These are phyloP conservation scores for Penicillium chermesinum DNA, from an alignment of 495 filamentous ascomycete genomes.

Conservation along the genomic window DNA sequence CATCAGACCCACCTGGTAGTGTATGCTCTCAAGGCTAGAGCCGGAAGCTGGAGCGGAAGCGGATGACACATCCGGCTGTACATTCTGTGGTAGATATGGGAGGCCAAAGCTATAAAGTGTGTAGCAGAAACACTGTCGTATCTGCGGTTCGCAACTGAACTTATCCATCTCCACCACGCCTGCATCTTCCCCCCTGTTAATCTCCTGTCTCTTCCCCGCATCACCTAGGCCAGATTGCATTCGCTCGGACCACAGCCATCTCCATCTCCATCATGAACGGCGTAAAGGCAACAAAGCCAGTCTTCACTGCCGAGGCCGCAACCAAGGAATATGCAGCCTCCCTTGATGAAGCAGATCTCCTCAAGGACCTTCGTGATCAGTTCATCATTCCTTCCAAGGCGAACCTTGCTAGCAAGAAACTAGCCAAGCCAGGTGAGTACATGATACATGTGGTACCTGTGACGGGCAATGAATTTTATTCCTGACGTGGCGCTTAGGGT, in stretches of 20 bases:
- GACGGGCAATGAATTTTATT: background rate
- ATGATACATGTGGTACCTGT: background rate
- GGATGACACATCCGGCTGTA: slow-evolving; percentile 19
- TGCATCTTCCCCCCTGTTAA: background rate
- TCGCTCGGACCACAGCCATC: background rate
- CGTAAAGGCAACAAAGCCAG: slow-evolving; percentile 22
- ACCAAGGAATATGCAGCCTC: slow-evolving; percentile 53
- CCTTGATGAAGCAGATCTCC: slow-evolving; percentile 63
- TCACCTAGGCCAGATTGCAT: background rate
- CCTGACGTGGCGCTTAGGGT: slow-evolving; percentile 19
- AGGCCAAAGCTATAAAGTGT: slow-evolving; percentile 8
- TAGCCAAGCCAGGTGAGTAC: slow-evolving; percentile 44
- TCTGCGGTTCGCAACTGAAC: background rate
- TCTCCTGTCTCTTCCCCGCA: background rate
- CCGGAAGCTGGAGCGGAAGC: slow-evolving; percentile 25
- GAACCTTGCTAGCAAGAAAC: slow-evolving; percentile 63
- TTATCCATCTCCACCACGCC: background rate
- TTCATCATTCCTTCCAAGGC: slow-evolving; percentile 82
- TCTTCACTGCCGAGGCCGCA: slow-evolving; percentile 32
- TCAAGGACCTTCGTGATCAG: slow-evolving; percentile 62
- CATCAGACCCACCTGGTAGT: too few species aligned
- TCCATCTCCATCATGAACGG: slow-evolving; percentile 7
- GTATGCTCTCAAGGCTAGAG: slow-evolving; percentile 2
- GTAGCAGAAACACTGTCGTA: background rate
- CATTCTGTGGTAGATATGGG: background rate